Base-by-base conservation (phyloP, 169 alveolate species). In the Eimeria brunetti region DNA sequence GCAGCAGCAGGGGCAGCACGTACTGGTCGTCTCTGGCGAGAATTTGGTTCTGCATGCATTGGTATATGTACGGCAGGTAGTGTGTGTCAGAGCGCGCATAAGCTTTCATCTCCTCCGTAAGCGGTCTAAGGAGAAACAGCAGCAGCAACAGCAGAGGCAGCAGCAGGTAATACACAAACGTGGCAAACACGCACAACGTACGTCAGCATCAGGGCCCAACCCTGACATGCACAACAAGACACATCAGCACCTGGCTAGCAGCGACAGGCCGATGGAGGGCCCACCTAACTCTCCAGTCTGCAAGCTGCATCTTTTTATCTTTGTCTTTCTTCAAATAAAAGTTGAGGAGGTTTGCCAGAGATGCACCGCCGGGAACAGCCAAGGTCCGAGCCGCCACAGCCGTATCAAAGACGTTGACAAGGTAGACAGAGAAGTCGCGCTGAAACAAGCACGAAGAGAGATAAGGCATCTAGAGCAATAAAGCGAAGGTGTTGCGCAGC, bases 31-130 rank as follows among this genome's bases (percentile, higher is more conserved):
- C 85, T 60, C 85, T 88, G 69, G 94, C 53, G 24, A 88, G 86
- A 44, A 64, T 78, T 71, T 88, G 86, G 85, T 88, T 69, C 73
- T 41, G 94, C 86, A 69, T 64, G 85, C 75, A 64, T 53, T 64
- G 94, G 71, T 44, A 88, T 49, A 88, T 96, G 84, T 97, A 98
- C 9, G 97, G 98, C 89, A 99, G 92, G 96, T 98, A 98, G 94
- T 98, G 99, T 27, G 99, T 98, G 96, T 99, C 99, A 81, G 97
- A 94, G 76, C 99, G 97, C 44, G 99, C 99, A 96, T 99, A 99
- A 69, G 96, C 96, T 30, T 97, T 93, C 98, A 98, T 96, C 41
- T 97, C 99, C 83, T 96, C 97, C 18, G 98, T 86, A 56, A 99
- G 78, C 22, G 99, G 99, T 88, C 99, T 97, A 73, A n/a, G 78